These are phyloP conservation scores for Chaetomium tenue DNA, from an alignment of 495 filamentous ascomycete genomes.

Conservation along the genomic window DNA sequence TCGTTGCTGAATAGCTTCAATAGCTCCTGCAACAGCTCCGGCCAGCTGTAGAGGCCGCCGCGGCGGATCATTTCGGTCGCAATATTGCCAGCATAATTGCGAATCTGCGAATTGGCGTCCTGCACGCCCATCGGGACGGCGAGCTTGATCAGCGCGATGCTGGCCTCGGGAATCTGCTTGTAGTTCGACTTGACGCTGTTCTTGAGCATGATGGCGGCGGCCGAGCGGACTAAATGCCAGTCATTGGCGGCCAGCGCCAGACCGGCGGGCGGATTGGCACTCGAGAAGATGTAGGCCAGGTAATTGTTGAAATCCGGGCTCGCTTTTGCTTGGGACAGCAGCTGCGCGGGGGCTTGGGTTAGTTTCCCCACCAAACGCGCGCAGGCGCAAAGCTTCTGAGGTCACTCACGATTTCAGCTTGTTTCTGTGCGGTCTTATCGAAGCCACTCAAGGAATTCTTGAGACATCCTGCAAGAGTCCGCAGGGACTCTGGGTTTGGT, in stretches of 20 bases:
- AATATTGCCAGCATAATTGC: conserved; percentile 85
- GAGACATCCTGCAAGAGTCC: conserved; percentile 83
- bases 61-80: conserved; percentile 89
- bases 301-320: conserved; percentile 97
- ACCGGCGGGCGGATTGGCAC: conserved; percentile 56
- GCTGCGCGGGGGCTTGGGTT: conserved; percentile 51
- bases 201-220: conserved; percentile 91
- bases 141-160: conserved; percentile 71
- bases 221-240: conserved; percentile 75
- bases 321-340: conserved; percentile 86
- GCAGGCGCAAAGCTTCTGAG: conserved; percentile 9
- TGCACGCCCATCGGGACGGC: conserved; percentile 74
- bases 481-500: conserved; percentile 79
- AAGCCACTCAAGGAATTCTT: conserved; percentile 86
- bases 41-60: conserved; percentile 87
- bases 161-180: conserved; percentile 66
- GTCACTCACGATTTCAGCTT: conserved; percentile 65
- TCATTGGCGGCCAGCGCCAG: conserved; percentile 56
- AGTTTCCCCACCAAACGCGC: conserved; percentile 10
- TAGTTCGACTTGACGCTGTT: conserved; percentile 76
- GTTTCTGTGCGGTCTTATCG: conserved; percentile 73
- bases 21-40: conserved; percentile 80
- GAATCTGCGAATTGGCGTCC: conserved; percentile 77
- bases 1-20: conserved; percentile 72
- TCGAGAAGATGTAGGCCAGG: conserved; percentile 84